Evolutionary conservation across 2,329 filamentous ascomycete genomes (phyloP), one percentile per base, ranked within the genome.

Genomic region (Macroventuria anomochaeta): DNA sequence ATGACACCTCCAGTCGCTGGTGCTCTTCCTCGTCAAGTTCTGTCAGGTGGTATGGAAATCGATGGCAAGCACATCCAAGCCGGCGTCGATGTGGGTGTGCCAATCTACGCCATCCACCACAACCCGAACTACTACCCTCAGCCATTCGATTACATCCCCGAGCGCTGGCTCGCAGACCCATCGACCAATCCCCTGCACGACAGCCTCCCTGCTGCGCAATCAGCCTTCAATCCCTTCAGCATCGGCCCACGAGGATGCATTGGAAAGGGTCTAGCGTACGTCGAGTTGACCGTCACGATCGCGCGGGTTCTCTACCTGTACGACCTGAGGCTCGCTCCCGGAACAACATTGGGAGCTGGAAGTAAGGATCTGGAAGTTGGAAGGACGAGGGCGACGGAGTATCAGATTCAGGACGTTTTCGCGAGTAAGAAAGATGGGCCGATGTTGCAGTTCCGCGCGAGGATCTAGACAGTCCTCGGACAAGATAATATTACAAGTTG

Each of bases 161-260:
- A 74, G 53, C 70, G 74, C 36, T 76, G 74, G 74, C 63, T 76
- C 2, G 56, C 59, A 2, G 71, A 75, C 32, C 41, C 67, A 0
- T 51, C 61, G 0, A 53, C 53, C 13, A 74, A 75, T 43, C 71
- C 72, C 2, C 44, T 72, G 12, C 62, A 69, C 32, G 48, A 34
- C 34, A 65, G 65, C 26, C 62, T 75, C 21, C 23, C 63, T 7
- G 64, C 66, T 10, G 87, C 88, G 2, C 83, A 88, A 43, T 81
- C 80, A 28, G 89, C 89, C 0, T 93, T 90, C 74, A 91, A 87
- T 58, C 88, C 90, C 1, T 91, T 91, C 64, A 86, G 83, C 38
- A 78, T 90, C 57, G 88, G 88, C 0, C 85, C 87, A 0, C 77
- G 88, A 10, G 87, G 87, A 2, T 91, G 88, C 67, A 89, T 91